Conservation (phyloP, 345 rosid genomes). For the Aquilaria sinensis region DNA sequence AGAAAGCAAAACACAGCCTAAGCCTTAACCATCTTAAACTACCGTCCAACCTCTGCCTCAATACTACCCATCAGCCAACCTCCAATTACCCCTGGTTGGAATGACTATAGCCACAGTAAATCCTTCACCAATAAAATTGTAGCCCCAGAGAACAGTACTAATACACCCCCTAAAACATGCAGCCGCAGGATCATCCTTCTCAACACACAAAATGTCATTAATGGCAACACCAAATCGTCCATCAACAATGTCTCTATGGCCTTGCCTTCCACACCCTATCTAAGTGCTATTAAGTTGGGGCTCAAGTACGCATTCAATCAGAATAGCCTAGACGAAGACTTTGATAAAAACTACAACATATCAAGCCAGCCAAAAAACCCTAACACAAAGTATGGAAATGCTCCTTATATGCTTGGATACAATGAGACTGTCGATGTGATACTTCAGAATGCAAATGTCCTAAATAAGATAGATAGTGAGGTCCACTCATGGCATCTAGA, state of each 20-base stretch:
- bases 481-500: conserved; percentile 88
- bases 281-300: conserved; percentile 50
- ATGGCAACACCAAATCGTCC: conserved; percentile 60
- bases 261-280: conserved; percentile 63
- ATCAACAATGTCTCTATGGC: conserved; percentile 61
- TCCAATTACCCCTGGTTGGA: conserved; percentile 56
- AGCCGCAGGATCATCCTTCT: conserved; percentile 47
- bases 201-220: conserved; percentile 56
- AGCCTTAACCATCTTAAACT: conserved; percentile 52
- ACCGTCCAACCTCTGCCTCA: conserved; percentile 30
- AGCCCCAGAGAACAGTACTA: conserved; percentile 20
- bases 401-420: conserved; percentile 38
- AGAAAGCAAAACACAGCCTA: conserved; percentile 41
- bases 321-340: conserved; percentile 39
- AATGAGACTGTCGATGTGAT: conserved; percentile 59
- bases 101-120: conserved; percentile 50
- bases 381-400: conserved; percentile 41
- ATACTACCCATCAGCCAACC: conserved; percentile 40
- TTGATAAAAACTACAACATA: conserved; percentile 33
- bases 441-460: conserved; percentile 60
- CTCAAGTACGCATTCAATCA: conserved; percentile 33
- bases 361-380: conserved; percentile 38
- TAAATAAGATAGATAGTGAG: conserved; percentile 37
- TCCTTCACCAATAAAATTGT: conserved; percentile 30
- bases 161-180: conserved; percentile 32